Evolutionary conservation across 257 asterid species (phyloP).

Genomic region (Ballota nigra): DNA sequence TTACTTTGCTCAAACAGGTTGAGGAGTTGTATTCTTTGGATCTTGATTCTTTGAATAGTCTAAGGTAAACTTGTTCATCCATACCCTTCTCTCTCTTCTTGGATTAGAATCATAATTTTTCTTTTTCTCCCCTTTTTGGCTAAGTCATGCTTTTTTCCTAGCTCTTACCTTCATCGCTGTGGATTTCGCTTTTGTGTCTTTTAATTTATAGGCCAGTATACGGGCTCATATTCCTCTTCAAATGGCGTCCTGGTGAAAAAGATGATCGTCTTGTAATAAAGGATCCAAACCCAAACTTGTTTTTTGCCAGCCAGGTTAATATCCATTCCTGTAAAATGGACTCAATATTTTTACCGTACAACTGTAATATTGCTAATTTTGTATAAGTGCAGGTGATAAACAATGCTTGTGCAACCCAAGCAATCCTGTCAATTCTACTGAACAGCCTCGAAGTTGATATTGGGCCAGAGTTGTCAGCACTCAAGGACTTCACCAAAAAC

Average conservation of each 20-base stretch:
- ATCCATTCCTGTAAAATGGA: not conserved
- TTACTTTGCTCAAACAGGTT: slow-evolving; percentile 57
- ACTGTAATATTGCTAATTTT: not conserved
- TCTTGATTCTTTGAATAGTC: slow-evolving; percentile 74
- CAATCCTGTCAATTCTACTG: slow-evolving; percentile 83
- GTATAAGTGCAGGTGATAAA: slow-evolving; percentile 67
- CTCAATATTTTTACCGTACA: too few relatives aligned
- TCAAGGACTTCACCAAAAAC: slow-evolving; percentile 83
- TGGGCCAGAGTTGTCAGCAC: slow-evolving; percentile 78
- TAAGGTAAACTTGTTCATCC: slow-evolving; percentile 49
- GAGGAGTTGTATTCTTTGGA: slow-evolving; percentile 98
- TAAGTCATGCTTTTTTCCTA: not conserved
- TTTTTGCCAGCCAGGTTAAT: slow-evolving; percentile 93
- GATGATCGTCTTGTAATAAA: slow-evolving; percentile 84
- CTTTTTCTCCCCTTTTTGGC: not conserved
- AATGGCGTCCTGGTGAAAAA: slow-evolving; percentile 97
- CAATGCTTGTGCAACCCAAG: slow-evolving; percentile 99
- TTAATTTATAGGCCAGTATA: slow-evolving; percentile 68
- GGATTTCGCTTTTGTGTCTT: not conserved
- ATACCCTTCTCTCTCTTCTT: not conserved
- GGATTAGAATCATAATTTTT: not conserved
- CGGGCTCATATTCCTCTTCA: slow-evolving; percentile 95
- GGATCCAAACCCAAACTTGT: slow-evolving; percentile 91
- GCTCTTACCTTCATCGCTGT: not conserved
- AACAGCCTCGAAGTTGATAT: slow-evolving; percentile 84